Evolutionary conservation across 192 early-diverging fungal species (phyloP).

Genomic region (Backusella australiensis): DNA sequence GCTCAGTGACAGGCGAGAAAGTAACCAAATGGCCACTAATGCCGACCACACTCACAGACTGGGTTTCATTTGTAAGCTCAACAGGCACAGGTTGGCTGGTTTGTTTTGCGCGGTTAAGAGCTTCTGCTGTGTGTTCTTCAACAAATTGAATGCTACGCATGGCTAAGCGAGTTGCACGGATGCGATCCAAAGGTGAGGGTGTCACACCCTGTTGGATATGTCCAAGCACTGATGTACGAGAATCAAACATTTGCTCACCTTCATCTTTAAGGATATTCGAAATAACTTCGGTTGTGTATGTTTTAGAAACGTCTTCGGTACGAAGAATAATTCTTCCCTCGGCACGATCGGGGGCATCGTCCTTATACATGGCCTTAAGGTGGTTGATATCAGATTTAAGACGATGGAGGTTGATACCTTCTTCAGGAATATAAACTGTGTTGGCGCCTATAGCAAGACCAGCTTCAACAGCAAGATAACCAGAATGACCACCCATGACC

Average conservation of each 20-base stretch:
- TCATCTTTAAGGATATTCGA: conserved; percentile 85
- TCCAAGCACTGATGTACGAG: conserved; percentile 86
- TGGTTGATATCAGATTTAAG: conserved; percentile 87
- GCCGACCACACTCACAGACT: conserved; percentile 77
- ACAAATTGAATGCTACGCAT: conserved; percentile 85
- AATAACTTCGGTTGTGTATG: conserved; percentile 90
- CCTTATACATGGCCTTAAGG: conserved; percentile 70
- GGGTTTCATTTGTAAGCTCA: conserved; percentile 56
- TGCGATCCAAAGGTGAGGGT: conserved; percentile 90
- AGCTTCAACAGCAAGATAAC: conserved; percentile 85
- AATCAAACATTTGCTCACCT: conserved; percentile 85
- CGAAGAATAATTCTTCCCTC: conserved; percentile 88
- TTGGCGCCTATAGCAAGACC: conserved; percentile 88
- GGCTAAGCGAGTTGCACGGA: conserved; percentile 85
- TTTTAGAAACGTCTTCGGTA: conserved; percentile 69
- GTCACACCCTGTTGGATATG: conserved; percentile 95
- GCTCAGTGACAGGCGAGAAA: conserved; percentile 67
- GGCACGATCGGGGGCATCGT: conserved; percentile 65
- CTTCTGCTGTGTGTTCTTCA: conserved; percentile 58
- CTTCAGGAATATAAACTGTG: conserved; percentile 92
- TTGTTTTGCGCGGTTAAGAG: conserved; percentile 44
- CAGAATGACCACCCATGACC: conserved; percentile 94
- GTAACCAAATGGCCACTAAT: conserved; percentile 73
- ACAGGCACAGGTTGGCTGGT: conserved; percentile 49
- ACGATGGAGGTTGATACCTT: conserved; percentile 72